phyloP scores from a whole-genome alignment of 2,329 filamentous ascomycete species.

The Fusarium buharicum region DNA sequence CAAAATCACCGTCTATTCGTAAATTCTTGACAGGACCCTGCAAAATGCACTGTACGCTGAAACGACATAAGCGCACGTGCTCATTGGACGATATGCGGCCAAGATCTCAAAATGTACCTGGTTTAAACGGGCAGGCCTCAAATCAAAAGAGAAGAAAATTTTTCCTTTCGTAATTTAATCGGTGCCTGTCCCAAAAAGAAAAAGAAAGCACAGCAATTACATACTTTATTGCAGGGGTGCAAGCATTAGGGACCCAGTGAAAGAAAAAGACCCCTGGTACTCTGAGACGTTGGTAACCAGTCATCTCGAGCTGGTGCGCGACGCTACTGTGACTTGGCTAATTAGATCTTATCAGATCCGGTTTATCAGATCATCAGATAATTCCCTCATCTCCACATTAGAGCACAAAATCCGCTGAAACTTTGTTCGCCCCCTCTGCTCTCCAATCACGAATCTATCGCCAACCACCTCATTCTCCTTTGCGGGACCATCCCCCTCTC shows the following conservation, averaged over 20 bases:
- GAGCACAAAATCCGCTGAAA: slow-evolving; percentile 21
- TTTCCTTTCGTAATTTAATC: slow-evolving; percentile 28
- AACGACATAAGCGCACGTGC: not conserved
- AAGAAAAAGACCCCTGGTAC: slow-evolving; percentile 25
- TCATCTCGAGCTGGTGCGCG: slow-evolving; percentile 35
- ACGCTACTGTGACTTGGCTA: slow-evolving; percentile 38
- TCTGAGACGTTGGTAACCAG: slow-evolving; percentile 36
- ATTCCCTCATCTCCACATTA: slow-evolving; percentile 54
- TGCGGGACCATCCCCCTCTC: slow-evolving; percentile 29
- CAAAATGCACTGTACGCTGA: not conserved
- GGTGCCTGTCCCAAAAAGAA: slow-evolving; percentile 30
- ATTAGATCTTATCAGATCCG: slow-evolving; percentile 56
- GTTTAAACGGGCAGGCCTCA: slow-evolving; percentile 1
- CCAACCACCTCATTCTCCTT: slow-evolving; percentile 8
- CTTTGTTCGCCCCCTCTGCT: slow-evolving; percentile 15
- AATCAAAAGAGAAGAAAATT: slow-evolving; percentile 18
- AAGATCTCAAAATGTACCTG: slow-evolving; percentile 1
- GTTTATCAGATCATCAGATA: slow-evolving; percentile 69
- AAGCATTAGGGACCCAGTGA: slow-evolving; percentile 19
- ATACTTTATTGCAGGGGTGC: slow-evolving; percentile 15
- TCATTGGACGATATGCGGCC: not conserved
- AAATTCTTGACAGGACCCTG: not conserved
- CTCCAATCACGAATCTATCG: slow-evolving; percentile 28
- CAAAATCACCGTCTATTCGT: slow-evolving; percentile 12
- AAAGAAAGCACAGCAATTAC: slow-evolving; percentile 10